These are phyloP conservation scores for Dimargaris cristalligena DNA, from an alignment of 192 early-diverging fungal species.

Conservation along the genomic window DNA sequence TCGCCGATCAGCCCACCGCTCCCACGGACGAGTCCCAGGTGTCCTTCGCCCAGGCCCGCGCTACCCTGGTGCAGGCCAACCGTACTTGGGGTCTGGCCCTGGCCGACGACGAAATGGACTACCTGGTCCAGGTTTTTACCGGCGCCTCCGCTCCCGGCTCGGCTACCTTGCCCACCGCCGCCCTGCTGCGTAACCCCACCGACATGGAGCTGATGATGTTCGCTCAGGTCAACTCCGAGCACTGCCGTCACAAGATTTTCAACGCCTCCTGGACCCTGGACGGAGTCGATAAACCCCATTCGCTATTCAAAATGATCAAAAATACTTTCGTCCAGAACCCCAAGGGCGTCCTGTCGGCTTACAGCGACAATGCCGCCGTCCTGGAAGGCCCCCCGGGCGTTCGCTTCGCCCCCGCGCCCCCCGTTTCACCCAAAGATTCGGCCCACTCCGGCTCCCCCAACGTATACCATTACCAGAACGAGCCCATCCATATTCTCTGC, in stretches of 20 bases:
- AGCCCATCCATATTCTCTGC: constrained; percentile 66
- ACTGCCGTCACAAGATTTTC: constrained; percentile 99
- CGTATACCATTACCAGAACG: constrained; percentile 6
- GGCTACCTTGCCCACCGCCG: constrained; percentile 13
- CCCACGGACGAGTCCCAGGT: neutral
- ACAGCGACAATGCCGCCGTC: constrained; percentile 97
- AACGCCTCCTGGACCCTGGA: constrained; percentile 96
- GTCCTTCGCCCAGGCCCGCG: constrained; percentile 27
- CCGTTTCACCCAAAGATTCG: constrained; percentile 14
- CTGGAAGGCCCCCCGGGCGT: constrained; percentile 53
- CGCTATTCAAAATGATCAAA: constrained; percentile 92
- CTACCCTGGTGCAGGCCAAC: constrained; percentile 64
- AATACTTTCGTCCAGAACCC: constrained; percentile 80
- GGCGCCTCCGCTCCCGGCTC: constrained; percentile 22
- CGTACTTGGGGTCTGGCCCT: constrained; percentile 82
- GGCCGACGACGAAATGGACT: constrained; percentile 92
- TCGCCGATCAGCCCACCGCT: constrained; percentile 3
- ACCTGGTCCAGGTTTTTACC: constrained; percentile 71
- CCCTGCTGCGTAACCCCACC: constrained; percentile 72
- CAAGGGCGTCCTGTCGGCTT: constrained; percentile 78
- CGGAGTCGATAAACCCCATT: constrained; percentile 51
- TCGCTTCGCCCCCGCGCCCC: constrained; percentile 34
- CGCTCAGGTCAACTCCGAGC: constrained; percentile 99
- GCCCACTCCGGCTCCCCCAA: constrained; percentile 8
- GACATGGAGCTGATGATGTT: constrained; percentile 99